Evolutionary conservation across 768 basidiomycete genomes (phyloP).

Genomic region (Astraeus odoratus): DNA sequence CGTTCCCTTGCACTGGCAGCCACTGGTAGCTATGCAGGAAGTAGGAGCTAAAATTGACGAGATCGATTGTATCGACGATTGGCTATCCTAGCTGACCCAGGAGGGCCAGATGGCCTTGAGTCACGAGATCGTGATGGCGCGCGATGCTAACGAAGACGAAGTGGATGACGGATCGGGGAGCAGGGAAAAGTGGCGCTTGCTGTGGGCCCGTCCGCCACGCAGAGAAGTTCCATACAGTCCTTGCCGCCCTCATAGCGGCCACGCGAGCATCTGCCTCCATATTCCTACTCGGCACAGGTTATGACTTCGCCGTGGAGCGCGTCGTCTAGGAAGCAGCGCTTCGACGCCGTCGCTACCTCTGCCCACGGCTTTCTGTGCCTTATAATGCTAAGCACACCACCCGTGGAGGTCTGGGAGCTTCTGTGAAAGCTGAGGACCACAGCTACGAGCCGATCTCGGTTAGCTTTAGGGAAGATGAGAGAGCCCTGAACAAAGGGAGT

Average conservation of each 20-base stretch:
- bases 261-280: constrained; percentile 19
- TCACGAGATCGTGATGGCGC: constrained; percentile 73
- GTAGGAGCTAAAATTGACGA: constrained; percentile 35
- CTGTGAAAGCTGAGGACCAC: constrained; percentile 29
- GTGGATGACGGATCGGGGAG: constrained; percentile 67
- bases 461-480: constrained; percentile 43
- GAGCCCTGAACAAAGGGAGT: constrained; percentile 61
- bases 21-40: constrained; percentile 24
- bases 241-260: constrained; percentile 17
- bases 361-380: constrained; percentile 12
- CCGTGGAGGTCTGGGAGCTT: constrained; percentile 22
- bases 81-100: constrained; percentile 61
- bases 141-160: constrained; percentile 66
- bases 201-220: constrained; percentile 18
- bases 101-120: constrained; percentile 74
- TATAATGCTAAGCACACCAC: constrained; percentile 12
- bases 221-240: constrained; percentile 21
- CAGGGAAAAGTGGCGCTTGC: constrained; percentile 54
- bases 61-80: constrained; percentile 82
- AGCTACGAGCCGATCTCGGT: constrained; percentile 8
- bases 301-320: constrained; percentile 21
- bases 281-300: constrained; percentile 24
- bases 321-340: constrained; percentile 30
- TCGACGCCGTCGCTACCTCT: constrained; percentile 20
- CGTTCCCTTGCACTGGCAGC: too few species aligned